A percentile compares a stretch with the other conserved stretches of the same genome.
phyloP scores from a whole-genome alignment of 2,329 filamentous ascomycete genomes.

The Phoma sp. region DNA sequence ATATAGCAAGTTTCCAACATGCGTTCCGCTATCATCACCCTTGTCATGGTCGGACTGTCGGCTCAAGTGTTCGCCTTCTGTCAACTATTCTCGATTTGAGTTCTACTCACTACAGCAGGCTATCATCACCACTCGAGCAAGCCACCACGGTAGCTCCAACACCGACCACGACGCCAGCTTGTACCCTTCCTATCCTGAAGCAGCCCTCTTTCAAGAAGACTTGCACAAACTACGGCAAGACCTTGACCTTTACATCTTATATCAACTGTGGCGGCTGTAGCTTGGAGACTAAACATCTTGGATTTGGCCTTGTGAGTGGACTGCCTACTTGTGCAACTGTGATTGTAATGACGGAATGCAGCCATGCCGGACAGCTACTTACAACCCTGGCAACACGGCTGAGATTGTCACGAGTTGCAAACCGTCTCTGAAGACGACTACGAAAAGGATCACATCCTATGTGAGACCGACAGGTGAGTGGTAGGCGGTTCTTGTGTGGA shows the following conservation, averaged over 20 bases:
- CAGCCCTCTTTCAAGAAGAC: constrained; percentile 23
- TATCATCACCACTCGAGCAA: neutral
- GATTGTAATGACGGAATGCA: constrained; percentile 10
- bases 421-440: neutral
- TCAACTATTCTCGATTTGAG: neutral
- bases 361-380: constrained; percentile 29
- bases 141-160: neutral
- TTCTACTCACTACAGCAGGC: neutral
- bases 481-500: neutral
- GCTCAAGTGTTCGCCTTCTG: neutral
- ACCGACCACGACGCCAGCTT: constrained; percentile 16
- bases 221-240: constrained; percentile 34
- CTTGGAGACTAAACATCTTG: constrained; percentile 24
- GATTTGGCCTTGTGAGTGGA: constrained; percentile 34
- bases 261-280: constrained; percentile 37
- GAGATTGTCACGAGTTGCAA: constrained; percentile 9
- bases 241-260: constrained; percentile 33
- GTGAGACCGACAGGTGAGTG: neutral
- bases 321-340: neutral
- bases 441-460: neutral
- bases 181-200: constrained; percentile 24
- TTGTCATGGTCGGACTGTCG: neutral
- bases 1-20: neutral
- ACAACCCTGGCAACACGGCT: constrained; percentile 20
- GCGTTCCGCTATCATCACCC: neutral